Base-by-base conservation (phyloP, 148 eudicot genomes). In the Diospyros kaki region DNA sequence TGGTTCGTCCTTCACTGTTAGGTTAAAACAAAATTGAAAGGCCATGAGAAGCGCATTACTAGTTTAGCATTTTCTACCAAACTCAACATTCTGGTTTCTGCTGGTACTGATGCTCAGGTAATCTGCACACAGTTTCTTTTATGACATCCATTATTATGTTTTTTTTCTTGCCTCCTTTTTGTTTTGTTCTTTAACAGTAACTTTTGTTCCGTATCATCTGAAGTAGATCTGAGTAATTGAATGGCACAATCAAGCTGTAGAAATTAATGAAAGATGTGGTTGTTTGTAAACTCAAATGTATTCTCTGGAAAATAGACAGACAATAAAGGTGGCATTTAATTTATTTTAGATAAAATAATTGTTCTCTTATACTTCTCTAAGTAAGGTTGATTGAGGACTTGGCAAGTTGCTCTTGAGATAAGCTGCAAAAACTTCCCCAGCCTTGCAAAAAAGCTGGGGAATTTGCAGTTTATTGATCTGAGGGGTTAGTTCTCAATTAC, bases 31-130 rank as follows among this genome's bases (percentile, higher is more conserved):
- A 88, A 85, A 73, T 73, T 90, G 77, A 88, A 83, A 80, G 90
- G 95, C 53, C 95, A 90, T 40, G 82, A 76, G 79, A 90, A 88
- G 84, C 86, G 90, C 74, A 85, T 90, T 5, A 90, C 90, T 45
- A 92, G 94, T 53, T 73, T 90, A 65, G 89, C 95, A 8, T 90
- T 90, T 66, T 90, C 95, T 3, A 83, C 91, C 53, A 80, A 12
- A 75, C 82, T 88, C 41, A 88, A 86, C 68, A 77, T 88, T 65
- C 74, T 90, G 77, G 86, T 90, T 71, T 90, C 95, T 72, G 86
- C 95, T 10, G 95, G 89, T 55, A 92, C 92, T 44, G 95, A 90
- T 87, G 90, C 92, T 79, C 92, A 90, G 73, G 95, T 90, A 85
- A 28, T 28, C 28, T 28, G 28, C 28, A 0, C 28, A 28, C 28